Conservation (phyloP, 2,329 filamentous ascomycete species). For the Arachnomyces sp. region DNA sequence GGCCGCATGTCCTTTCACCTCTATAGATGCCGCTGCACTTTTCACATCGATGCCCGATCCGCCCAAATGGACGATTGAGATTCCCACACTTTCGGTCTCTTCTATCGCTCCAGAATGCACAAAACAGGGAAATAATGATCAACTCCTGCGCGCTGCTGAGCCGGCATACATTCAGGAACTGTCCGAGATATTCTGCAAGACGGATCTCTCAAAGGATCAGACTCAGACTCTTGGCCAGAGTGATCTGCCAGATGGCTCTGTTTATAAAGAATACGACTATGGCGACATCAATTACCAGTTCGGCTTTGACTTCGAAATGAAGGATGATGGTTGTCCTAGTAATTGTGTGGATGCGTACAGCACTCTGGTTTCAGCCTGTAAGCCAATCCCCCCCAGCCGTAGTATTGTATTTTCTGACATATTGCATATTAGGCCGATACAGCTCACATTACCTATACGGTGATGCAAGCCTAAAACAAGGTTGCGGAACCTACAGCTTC, state of each 20-base stretch:
- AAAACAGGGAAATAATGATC: background rate
- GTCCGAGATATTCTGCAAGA: constrained; percentile 4
- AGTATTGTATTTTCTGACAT: background rate
- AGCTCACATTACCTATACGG: constrained; percentile 5
- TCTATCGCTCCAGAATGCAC: constrained; percentile 2
- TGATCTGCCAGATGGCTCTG: constrained; percentile 1
- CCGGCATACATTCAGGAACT: constrained; percentile 2
- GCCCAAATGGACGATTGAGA: constrained; percentile 3
- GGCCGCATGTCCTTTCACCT: constrained; percentile 3
- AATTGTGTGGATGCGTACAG: constrained; percentile 4
- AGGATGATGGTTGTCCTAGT: constrained; percentile 2
- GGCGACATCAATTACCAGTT: background rate
- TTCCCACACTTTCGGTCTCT: constrained; percentile 2
- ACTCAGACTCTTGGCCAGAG: constrained; percentile 1
- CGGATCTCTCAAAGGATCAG: constrained; percentile 4
- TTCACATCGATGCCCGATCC: constrained; percentile 1
- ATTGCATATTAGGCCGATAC: constrained; percentile 2
- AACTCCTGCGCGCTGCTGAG: constrained; percentile 4
- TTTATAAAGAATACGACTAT: background rate
- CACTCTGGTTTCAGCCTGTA: background rate
- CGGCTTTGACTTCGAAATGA: constrained; percentile 2
- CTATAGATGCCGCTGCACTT: background rate
- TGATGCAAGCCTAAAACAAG: constrained; percentile 3
- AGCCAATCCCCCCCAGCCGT: background rate
- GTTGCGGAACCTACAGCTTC: constrained; percentile 7